phyloP scores from a whole-genome alignment of 208 protist species.

The Vickermania spadyakhi region DNA sequence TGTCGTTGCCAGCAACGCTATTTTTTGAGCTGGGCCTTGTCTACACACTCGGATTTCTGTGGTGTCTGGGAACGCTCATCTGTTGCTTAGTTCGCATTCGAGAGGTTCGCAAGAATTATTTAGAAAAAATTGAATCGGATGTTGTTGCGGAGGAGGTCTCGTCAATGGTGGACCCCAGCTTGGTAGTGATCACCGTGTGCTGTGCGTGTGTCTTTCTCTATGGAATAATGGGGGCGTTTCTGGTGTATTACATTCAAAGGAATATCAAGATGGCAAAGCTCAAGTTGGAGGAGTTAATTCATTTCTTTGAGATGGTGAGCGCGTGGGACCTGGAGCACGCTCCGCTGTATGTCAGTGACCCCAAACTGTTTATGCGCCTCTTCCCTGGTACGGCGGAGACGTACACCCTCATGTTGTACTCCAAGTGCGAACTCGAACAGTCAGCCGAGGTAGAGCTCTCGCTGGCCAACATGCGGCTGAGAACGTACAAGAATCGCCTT shows the following conservation, averaged over 20 bases:
- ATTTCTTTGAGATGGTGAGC: conserved; percentile 1
- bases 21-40: not conserved
- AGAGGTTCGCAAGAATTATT: not conserved
- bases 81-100: not conserved
- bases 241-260: not conserved
- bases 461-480: not conserved
- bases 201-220: not conserved
- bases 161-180: not conserved
- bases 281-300: not conserved
- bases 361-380: not conserved
- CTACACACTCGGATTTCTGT: not conserved
- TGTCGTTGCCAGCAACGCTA: too few species aligned
- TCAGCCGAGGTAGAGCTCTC: not conserved
- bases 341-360: not conserved
- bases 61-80: not conserved
- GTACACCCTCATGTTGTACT: not conserved
- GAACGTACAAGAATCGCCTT: not conserved
- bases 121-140: not conserved
- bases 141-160: not conserved
- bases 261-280: not conserved
- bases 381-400: not conserved
- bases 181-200: not conserved
- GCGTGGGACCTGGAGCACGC: not conserved
- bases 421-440: not conserved
- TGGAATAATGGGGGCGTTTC: not conserved